Evolutionary conservation across 1,284 basidiomycete species (phyloP).

Genomic region (Erythrobasidium hasegawianum): DNA sequence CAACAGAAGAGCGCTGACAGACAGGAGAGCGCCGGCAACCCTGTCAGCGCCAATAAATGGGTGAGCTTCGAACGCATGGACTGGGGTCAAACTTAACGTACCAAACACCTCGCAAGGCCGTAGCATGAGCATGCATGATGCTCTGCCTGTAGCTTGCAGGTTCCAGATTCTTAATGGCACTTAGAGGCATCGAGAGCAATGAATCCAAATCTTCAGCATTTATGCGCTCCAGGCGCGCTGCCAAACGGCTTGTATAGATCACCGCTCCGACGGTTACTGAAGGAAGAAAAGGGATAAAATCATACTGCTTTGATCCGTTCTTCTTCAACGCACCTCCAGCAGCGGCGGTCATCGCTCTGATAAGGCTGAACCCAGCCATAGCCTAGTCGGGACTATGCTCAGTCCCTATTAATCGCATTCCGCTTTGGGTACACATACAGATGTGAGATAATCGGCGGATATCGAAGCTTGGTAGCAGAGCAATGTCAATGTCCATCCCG

Average conservation of each 20-base stretch:
- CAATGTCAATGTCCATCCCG: slow-evolving; percentile 22
- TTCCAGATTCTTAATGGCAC: not conserved
- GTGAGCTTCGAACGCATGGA: too few species aligned
- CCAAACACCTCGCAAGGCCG: slow-evolving; percentile 10
- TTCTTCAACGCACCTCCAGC: slow-evolving; percentile 8
- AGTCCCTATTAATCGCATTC: too few species aligned
- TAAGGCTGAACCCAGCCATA: slow-evolving; percentile 19
- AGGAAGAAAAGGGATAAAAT: too few species aligned
- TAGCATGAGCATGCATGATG: not conserved
- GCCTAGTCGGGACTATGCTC: not conserved
- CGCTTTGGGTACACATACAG: too few species aligned
- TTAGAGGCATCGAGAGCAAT: not conserved
- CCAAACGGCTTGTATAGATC: slow-evolving; percentile 10
- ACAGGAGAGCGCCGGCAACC: too few species aligned
- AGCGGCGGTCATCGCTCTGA: slow-evolving; percentile 13
- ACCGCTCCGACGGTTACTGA: slow-evolving; percentile 20
- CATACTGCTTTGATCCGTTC: not conserved
- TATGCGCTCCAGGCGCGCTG: slow-evolving; percentile 2
- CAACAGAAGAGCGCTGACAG: too few species aligned
- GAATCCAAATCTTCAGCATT: slow-evolving; percentile 1
- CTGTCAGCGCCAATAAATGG: too few species aligned
- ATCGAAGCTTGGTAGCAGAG: slow-evolving; percentile 10
- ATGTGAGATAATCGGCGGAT: slow-evolving; percentile 9
- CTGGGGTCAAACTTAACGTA: slow-evolving; percentile 3
- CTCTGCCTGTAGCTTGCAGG: not conserved